Conservation (phyloP, 2,329 filamentous ascomycete genomes). For the Ascocoryne sarcoides region DNA sequence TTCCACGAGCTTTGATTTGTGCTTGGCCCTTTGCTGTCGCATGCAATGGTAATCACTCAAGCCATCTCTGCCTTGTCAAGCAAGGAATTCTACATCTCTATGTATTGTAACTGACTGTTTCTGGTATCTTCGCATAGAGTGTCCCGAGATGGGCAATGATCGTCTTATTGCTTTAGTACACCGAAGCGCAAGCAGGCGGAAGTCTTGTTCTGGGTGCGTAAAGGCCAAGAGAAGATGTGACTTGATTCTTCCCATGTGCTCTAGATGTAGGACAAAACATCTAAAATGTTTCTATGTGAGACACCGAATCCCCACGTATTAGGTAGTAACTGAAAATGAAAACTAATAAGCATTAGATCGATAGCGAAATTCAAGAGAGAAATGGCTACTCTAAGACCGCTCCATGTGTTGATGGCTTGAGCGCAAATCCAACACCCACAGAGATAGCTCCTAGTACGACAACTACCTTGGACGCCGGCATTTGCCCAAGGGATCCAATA, state of each 20-base stretch:
- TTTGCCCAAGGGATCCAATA: too few relatives aligned
- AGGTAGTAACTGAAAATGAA: neutral
- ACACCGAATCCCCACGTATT: neutral
- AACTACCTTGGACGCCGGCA: too few relatives aligned
- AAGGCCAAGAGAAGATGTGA: slow-evolving; percentile 22
- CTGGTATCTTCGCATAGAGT: too few relatives aligned
- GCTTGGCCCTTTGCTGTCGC: too few relatives aligned
- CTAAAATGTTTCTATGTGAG: slow-evolving; percentile 19
- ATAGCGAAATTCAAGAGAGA: neutral
- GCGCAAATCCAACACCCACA: neutral
- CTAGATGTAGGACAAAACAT: slow-evolving; percentile 11
- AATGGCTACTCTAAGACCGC: neutral
- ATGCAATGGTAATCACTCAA: too few relatives aligned
- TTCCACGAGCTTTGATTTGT: too few relatives aligned
- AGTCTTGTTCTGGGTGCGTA: slow-evolving; percentile 18
- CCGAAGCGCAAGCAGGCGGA: slow-evolving; percentile 9
- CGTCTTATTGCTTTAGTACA: slow-evolving; percentile 2
- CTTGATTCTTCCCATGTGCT: slow-evolving; percentile 15
- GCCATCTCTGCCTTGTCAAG: too few relatives aligned
- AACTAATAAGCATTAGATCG: neutral
- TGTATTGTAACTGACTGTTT: too few relatives aligned
- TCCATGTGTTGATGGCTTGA: neutral
- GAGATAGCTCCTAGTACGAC: neutral
- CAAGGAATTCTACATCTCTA: too few relatives aligned
- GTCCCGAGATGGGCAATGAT: too few relatives aligned